These are phyloP conservation scores for Ceriops decandra DNA, from an alignment of 345 rosid species.

Conservation along the genomic window DNA sequence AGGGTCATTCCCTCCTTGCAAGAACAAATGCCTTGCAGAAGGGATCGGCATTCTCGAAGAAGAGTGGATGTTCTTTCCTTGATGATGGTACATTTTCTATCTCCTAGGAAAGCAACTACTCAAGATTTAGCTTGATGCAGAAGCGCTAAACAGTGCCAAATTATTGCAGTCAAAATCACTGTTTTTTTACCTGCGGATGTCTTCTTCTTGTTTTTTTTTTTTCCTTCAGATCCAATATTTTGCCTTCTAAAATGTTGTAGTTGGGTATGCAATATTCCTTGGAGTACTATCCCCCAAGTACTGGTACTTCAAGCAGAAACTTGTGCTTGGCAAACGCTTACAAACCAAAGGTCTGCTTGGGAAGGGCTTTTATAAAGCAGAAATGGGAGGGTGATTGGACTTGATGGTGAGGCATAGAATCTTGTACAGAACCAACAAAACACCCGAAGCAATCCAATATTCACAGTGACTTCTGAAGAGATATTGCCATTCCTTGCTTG, in stretches of 20 bases:
- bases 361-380: conserved; percentile 41
- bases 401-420: conserved; percentile 43
- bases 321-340: conserved; percentile 29
- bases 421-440: conserved; percentile 33
- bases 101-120: conserved; percentile 19
- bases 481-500: conserved; percentile 49
- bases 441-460: conserved; percentile 57
- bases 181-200: conserved; percentile 27
- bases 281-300: conserved; percentile 17
- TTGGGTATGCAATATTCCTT: conserved; percentile 27
- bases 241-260: conserved; percentile 22
- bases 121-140: conserved; percentile 1
- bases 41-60: conserved; percentile 68
- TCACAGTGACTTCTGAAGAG: conserved; percentile 56
- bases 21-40: conserved; percentile 67
- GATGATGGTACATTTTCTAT: conserved; percentile 55
- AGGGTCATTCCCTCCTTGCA: conserved; percentile 77
- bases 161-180: conserved; percentile 17
- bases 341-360: conserved; percentile 19
- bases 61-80: conserved; percentile 63
- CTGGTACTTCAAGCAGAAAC: conserved; percentile 16
- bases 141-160: conserved; percentile 14
- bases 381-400: conserved; percentile 10
- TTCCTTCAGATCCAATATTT: conserved; percentile 23
- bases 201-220: not conserved